These are phyloP conservation scores for Candida michaelii DNA, from an alignment of 805 yeast species.

Conservation along the genomic window DNA sequence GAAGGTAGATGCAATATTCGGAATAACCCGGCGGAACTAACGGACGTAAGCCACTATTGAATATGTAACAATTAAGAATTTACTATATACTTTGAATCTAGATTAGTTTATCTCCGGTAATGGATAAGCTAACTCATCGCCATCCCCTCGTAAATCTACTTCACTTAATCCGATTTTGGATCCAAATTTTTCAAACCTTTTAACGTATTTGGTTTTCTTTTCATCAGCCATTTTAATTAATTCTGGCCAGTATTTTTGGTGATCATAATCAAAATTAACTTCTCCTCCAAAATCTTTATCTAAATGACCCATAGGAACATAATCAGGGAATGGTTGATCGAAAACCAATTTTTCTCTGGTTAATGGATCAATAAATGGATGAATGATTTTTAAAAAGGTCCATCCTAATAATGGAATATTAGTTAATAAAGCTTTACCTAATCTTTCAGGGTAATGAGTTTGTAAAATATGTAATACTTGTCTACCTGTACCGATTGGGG, in stretches of 20 bases:
- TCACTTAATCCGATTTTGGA: conserved; percentile 74
- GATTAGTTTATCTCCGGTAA: conserved; percentile 5
- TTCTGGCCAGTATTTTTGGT: conserved; percentile 75
- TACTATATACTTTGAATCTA: not conserved
- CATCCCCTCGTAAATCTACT: conserved; percentile 61
- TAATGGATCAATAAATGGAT: conserved; percentile 94
- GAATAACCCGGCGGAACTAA: no score
- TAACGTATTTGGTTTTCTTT: conserved; percentile 62
- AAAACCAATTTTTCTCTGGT: conserved; percentile 92
- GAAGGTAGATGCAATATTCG: no score
- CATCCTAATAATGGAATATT: conserved; percentile 94
- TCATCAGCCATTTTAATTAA: conserved; percentile 59
- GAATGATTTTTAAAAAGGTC: conserved; percentile 86
- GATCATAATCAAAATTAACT: conserved; percentile 81
- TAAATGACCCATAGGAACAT: conserved; percentile 78
- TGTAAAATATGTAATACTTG: conserved; percentile 92
- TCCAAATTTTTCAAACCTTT: conserved; percentile 73
- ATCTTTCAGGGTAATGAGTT: conserved; percentile 95
- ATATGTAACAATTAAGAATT: no score
- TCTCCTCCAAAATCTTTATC: conserved; percentile 84
- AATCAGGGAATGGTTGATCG: conserved; percentile 82
- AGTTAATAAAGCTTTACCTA: conserved; percentile 88
- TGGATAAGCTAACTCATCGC: conserved; percentile 30
- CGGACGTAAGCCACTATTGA: no score
- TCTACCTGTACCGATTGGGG: conserved; percentile 85